Percentiles rank a stretch among this genome's conserved stretches.
These are phyloP conservation scores for Fusarium tanahbumbuense DNA, from an alignment of 2,329 filamentous ascomycete species.

Conservation along the genomic window DNA sequence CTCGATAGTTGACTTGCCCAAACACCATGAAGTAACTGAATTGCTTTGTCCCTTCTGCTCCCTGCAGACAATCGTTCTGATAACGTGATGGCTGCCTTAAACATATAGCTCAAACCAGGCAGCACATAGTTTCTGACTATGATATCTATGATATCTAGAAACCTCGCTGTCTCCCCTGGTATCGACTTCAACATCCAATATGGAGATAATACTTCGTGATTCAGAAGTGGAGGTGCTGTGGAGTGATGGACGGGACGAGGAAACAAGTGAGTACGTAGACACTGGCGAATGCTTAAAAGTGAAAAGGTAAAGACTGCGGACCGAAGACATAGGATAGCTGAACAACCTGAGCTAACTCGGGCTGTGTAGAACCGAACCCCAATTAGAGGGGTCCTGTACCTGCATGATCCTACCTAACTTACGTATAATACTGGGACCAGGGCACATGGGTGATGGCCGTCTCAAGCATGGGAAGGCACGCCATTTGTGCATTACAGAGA, in stretches of 20 bases:
- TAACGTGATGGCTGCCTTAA: not conserved
- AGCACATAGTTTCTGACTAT: not conserved
- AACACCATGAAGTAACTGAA: not conserved
- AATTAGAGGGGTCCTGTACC: constrained; percentile 26
- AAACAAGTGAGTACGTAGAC: not conserved
- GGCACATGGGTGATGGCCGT: constrained; percentile 35
- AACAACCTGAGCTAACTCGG: not conserved
- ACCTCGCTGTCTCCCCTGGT: not conserved
- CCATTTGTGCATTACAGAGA: constrained; percentile 38
- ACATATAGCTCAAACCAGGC: not conserved
- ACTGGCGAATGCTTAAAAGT: not conserved
- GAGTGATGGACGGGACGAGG: constrained; percentile 2
- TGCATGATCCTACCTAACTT: constrained; percentile 39
- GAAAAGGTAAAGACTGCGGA: not conserved
- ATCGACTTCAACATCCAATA: constrained; percentile 7
- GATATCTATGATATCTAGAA: not conserved
- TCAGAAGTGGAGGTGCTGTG: constrained; percentile 9
- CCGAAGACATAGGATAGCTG: not conserved
- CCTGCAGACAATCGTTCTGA: not conserved
- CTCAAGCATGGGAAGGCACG: constrained; percentile 38
- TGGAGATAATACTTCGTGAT: constrained; percentile 1
- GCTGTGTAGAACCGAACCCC: constrained; percentile 2
- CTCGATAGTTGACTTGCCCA: not conserved
- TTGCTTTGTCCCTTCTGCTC: not conserved
- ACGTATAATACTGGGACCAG: constrained; percentile 33